Evolutionary conservation across 1,139 yeast species (phyloP), one percentile per base, ranked within the genome.

Genomic region (Kodamaea sp.): DNA sequence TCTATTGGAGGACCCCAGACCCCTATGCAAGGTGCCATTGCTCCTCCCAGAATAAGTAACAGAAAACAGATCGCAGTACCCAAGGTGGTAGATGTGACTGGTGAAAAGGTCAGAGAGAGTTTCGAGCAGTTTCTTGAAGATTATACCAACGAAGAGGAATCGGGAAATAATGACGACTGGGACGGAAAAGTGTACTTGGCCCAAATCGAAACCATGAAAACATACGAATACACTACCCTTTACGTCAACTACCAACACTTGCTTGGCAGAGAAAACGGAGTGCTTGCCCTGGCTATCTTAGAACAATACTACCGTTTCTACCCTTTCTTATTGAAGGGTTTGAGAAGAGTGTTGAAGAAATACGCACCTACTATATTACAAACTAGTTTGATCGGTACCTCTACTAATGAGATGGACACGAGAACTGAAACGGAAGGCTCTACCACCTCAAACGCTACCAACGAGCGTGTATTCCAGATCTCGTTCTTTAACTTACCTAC

Each of bases 281-380:
- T 88, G 13, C 70, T 94, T 47, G 96, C 97, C 2, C 75, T 83
- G 39, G 98, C 98, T 25, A 80, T 90, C 40, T 73, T 81, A 34
- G 96, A 88, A 44, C 97, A 92, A 58, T 94, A 86, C 59, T 92
- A 89, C 59, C 78, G 98, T 56, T 90, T 92, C 64, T 66, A 84
- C 43, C 98, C 98, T 2, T 92, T 82, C 53, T 68, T 92, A 44
- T 73, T 83, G 39, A 76, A 74, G 35, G 97, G 95, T 1, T 69
- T 92, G 47, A 76, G 84, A 51, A 73, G 80, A 36, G 73, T 89
- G 14, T 77, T 92, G 48, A 83, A 80, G 50, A 78, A 73, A 49
- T 73, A 83, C 55, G 95, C 86, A 26, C 97, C 97, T 3, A 71
- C 76, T 16, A 67, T 89, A 35, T 66, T 88, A 41, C 73, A 73